Evolutionary conservation across 2,329 filamentous ascomycete species (phyloP).

Genomic region (Ceratocystis colombiana): DNA sequence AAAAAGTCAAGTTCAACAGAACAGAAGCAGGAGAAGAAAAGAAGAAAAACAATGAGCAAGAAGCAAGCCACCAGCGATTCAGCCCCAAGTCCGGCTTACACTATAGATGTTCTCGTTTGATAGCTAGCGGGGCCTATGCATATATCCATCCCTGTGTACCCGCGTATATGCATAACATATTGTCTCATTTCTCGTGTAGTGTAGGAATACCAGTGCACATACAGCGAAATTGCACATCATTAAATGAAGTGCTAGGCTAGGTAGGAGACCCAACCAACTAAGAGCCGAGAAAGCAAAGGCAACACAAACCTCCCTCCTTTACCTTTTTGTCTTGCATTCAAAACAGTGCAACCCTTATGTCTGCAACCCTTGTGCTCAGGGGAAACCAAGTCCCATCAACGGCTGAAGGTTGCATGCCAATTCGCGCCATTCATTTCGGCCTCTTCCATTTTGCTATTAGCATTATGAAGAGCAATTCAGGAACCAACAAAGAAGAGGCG

Average conservation of each 20-base stretch:
- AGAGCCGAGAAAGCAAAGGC: background rate
- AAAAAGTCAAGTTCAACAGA: background rate
- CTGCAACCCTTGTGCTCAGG: conserved; percentile 5
- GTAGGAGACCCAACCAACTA: background rate
- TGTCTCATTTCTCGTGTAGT: no score
- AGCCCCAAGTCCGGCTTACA: no score
- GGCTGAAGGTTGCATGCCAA: background rate
- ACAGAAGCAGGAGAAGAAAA: background rate
- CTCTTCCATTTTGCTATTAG: background rate
- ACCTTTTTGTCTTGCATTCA: background rate
- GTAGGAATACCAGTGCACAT: no score
- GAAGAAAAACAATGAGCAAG: background rate
- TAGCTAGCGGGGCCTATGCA: no score
- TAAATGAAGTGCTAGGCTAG: background rate
- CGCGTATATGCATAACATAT: no score
- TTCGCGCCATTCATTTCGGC: background rate
- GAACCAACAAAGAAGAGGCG: no score
- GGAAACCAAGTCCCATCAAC: background rate
- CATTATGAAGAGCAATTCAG: background rate
- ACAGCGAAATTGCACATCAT: background rate
- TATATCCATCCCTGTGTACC: no score
- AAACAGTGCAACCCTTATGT: background rate
- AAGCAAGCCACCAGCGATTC: no score
- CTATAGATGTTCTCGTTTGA: no score
- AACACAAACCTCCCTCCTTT: background rate